A percentile compares a stretch with the other conserved stretches of the same genome.
Evolutionary conservation across 2,329 filamentous ascomycete species (phyloP).

Genomic region (Mycogone perniciosa): DNA sequence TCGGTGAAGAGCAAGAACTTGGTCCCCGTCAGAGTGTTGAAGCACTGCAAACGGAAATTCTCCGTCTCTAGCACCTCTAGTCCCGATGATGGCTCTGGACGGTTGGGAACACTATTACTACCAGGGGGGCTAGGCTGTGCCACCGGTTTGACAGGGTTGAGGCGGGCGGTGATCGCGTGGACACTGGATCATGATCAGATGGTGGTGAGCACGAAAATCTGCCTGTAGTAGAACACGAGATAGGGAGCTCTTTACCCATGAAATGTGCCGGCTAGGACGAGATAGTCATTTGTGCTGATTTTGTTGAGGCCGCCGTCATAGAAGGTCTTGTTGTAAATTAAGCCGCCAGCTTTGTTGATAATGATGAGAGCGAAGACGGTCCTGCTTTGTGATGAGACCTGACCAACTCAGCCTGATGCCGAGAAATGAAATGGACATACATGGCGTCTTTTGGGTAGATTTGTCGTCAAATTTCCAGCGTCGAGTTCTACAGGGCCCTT

Average conservation of each 20-base stretch:
- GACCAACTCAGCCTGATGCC: background rate
- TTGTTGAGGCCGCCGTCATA: slow-evolving; percentile 77
- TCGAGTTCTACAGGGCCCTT: slow-evolving; percentile 3
- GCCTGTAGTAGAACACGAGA: background rate
- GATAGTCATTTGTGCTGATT: slow-evolving; percentile 90
- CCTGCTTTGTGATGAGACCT: slow-evolving; percentile 45
- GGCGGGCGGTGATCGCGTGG: slow-evolving; percentile 61
- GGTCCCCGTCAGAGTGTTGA: slow-evolving; percentile 86
- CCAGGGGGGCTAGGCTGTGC: slow-evolving; percentile 30
- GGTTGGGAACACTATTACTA: slow-evolving; percentile 33
- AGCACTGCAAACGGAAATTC: slow-evolving; percentile 93
- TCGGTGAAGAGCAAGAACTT: slow-evolving; percentile 97
- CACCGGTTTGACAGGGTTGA: slow-evolving; percentile 47
- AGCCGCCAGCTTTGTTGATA: slow-evolving; percentile 96
- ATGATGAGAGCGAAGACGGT: slow-evolving; percentile 92
- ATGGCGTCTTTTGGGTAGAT: background rate
- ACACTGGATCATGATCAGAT: slow-evolving; percentile 38
- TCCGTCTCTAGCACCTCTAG: slow-evolving; percentile 91
- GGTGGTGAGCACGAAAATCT: slow-evolving; percentile 6
- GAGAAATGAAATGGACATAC: background rate
- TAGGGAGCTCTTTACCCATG: slow-evolving; percentile 61
- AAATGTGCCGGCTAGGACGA: slow-evolving; percentile 94
- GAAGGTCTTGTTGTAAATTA: slow-evolving; percentile 95
- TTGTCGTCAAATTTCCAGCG: background rate
- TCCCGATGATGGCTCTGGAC: slow-evolving; percentile 64